Evolutionary conservation across 108 stramenopile species (phyloP), one percentile per base, ranked within the genome.

Genomic region (Cylindrotheca fusiformis): DNA sequence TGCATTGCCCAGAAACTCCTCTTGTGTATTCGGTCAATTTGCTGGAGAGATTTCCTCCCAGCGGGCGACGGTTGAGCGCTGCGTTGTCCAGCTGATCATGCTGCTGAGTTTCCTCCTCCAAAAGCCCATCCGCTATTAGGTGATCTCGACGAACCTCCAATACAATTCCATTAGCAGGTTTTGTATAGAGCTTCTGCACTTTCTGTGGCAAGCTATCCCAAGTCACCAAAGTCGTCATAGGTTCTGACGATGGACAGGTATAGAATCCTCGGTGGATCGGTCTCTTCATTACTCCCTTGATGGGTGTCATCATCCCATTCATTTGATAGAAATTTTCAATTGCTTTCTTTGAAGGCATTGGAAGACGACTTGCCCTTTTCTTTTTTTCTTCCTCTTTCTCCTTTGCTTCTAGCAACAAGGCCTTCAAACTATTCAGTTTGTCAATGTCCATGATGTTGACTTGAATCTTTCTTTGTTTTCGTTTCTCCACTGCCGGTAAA

Each of bases 21-120:
- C 91, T 58, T 3, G 91, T 92, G 49, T 86, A 92, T 64, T 92
- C 91, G 17, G 76, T 65, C 31, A 92, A 32, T 57, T 92, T 92
- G 48, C 78, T 79, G 17, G 81, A 77, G 55, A 92, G 49, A 59
- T 92, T 92, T 56, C 85, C 87, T 60, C 53, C 55, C 21, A 86
- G 66, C 2, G 78, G 87, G 31, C 83, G 80, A 24, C 55, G 52
- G 24, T 74, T 32, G 53, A 51, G 31, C 30, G 26, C 27, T 3
- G 4, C 25, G 0, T 30, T 19, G n/a, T 52, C 26, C 18, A 8
- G 14, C 10, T 25, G 69, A 17, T 52, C 33, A 14, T 52, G 55
- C 22, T 46, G 23, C 18, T 14, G 18, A 29, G 10, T 1, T 2
- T 26, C 45, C 46, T 58, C 56, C 31, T n/a, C 46, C 22, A 27